Evolutionary conservation across 1,284 basidiomycete genomes (phyloP).

Genomic region (Sanghuangporus sanghuang): DNA sequence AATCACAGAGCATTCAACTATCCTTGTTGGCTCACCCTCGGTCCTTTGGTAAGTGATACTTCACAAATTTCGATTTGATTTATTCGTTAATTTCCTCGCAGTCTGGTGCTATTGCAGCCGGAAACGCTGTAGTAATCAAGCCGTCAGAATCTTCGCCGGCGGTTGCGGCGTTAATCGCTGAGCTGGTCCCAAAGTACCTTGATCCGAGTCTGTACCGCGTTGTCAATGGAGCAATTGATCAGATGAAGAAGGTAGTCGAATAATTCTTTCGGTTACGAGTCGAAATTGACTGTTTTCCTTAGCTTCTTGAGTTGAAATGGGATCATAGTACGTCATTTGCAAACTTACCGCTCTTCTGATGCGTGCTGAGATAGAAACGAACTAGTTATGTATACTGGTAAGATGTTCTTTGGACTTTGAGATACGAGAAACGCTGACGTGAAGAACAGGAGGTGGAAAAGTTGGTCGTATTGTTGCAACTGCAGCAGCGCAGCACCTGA

Average conservation of each 20-base stretch:
- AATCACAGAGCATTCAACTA: conserved; percentile 49
- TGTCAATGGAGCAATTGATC: conserved; percentile 72
- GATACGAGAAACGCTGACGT: not conserved
- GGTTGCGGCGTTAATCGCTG: conserved; percentile 60
- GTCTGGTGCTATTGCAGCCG: conserved; percentile 78
- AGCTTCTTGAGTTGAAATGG: conserved; percentile 80
- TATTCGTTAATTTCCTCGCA: conserved; percentile 26
- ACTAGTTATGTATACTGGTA: conserved; percentile 56
- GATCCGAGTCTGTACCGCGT: conserved; percentile 69
- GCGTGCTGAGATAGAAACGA: not conserved
- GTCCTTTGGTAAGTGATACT: conserved; percentile 47
- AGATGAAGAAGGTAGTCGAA: conserved; percentile 59
- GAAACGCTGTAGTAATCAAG: conserved; percentile 72
- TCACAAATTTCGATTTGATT: conserved; percentile 5
- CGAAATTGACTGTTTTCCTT: not conserved
- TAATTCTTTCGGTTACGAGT: not conserved
- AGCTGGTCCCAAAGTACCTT: conserved; percentile 78
- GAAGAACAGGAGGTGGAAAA: conserved; percentile 56
- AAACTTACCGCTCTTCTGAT: not conserved
- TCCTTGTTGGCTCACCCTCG: conserved; percentile 45
- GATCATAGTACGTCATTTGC: conserved; percentile 65
- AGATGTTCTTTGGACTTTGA: conserved; percentile 3
- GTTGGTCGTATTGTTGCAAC: conserved; percentile 76
- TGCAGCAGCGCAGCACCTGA: conserved; percentile 84
- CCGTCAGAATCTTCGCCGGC: conserved; percentile 77